Base-by-base conservation (phyloP, 2,329 filamentous ascomycete genomes). In the Fonsecaea pugnacius region DNA sequence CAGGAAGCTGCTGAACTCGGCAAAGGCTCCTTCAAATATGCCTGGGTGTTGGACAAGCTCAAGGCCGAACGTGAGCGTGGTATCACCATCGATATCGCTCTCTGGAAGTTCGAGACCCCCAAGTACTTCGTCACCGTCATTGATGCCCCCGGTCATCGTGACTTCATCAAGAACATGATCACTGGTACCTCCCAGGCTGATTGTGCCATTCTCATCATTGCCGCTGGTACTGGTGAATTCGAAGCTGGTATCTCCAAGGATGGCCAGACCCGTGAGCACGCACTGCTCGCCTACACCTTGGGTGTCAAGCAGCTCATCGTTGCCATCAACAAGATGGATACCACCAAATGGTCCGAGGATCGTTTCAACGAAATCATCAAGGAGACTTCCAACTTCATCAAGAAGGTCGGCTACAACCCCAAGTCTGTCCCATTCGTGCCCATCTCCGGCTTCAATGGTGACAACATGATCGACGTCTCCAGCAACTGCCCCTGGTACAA, bases 151-250 rank as follows among this genome's bases (percentile, higher is more conserved):
- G 95, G 95, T 85, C 95, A 99, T 86, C 94, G 95, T 95, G 95
- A 99, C 82, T 99, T 98, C 89, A 98, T 99, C 92, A 99, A 99
- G 94, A 99, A 98, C 93, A 99, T 99, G 95, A 99, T 99, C 84
- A 98, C 95, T 90, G 95, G 95, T 93, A 98, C 95, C 80, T 99
- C 95, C 83, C 95, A 98, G 91, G 95, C 95, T 77, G 95, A 99
- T 81, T 98, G 95, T 86, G 95, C 95, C 79, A 92, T 99, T 83
- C 93, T 99, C 87, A 98, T 99, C 86, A 99, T 99, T 85, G 95
- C 94, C 78, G 92, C 95, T 79, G 95, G 95, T 88, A 96, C 92
- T 92, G 95, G 95, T 97, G 95, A 99, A 89, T 99, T 99, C 90
- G 95, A 99, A 90, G 95, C 95, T 90, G 95, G 95, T 98, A 99